Percentiles rank a stretch among this genome's conserved stretches.
Conservation (phyloP, 140 eudicot genomes). For the Ambrosia hybrid region DNA sequence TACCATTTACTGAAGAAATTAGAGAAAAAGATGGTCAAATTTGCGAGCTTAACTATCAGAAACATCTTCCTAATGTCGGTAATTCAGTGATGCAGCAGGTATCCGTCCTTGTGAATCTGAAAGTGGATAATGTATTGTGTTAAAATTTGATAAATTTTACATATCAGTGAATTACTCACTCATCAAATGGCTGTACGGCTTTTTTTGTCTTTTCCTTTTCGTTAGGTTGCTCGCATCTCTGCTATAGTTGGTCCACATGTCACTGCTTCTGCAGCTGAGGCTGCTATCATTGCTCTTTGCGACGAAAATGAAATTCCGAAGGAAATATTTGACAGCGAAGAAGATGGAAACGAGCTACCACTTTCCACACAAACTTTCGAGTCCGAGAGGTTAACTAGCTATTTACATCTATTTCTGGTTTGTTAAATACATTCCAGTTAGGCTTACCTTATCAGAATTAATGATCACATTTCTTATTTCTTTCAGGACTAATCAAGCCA, state of each 20-base stretch:
- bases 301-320: constrained; percentile 70
- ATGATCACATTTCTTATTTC: background rate
- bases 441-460: background rate
- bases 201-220: background rate
- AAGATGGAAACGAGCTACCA: constrained; percentile 33
- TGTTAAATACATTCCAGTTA: background rate
- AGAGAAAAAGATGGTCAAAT: constrained; percentile 34
- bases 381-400: constrained; percentile 42
- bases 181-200: background rate
- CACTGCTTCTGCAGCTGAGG: constrained; percentile 82
- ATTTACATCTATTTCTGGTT: no score
- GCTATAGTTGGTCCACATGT: constrained; percentile 71
- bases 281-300: constrained; percentile 84
- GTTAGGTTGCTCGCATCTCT: constrained; percentile 73
- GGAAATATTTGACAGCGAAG: constrained; percentile 65
- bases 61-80: constrained; percentile 46
- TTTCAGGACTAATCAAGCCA: constrained; percentile 49
- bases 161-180: constrained; percentile 7
- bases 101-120: constrained; percentile 11
- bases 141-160: background rate
- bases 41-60: constrained; percentile 39
- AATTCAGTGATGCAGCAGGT: constrained; percentile 84
- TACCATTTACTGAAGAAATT: constrained; percentile 41
- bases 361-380: constrained; percentile 38
- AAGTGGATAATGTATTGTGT: background rate